These are phyloP conservation scores for Volvox africanus DNA, from an alignment of 139 green algal species.

Conservation along the genomic window DNA sequence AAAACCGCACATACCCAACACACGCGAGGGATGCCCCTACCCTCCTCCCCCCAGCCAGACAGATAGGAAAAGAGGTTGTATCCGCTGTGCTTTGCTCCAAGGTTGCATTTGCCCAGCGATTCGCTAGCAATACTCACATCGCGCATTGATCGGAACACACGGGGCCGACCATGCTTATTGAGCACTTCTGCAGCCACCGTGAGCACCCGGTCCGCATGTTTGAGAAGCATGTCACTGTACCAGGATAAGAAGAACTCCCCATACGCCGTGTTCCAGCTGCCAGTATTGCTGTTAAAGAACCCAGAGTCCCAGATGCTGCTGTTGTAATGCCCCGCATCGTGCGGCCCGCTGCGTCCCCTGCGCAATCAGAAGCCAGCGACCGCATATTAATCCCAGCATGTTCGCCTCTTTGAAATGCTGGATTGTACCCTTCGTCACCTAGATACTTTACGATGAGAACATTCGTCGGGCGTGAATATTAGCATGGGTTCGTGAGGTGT, in stretches of 20 bases:
- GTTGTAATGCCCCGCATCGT: slow-evolving; percentile 97
- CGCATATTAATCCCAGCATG: background rate
- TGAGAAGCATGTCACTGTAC: slow-evolving; percentile 90
- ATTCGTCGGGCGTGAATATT: no score
- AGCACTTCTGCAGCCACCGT: slow-evolving; percentile 70
- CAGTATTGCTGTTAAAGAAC: slow-evolving; percentile 90
- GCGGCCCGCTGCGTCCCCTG: slow-evolving; percentile 89
- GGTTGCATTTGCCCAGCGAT: no score
- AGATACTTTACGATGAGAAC: no score
- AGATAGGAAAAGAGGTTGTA: no score
- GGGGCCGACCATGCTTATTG: slow-evolving; percentile 72
- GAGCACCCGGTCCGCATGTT: slow-evolving; percentile 91
- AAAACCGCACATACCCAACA: no score
- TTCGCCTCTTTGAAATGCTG: background rate
- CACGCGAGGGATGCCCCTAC: no score
- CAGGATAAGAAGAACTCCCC: slow-evolving; percentile 95
- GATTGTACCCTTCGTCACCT: background rate
- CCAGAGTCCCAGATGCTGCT: slow-evolving; percentile 87
- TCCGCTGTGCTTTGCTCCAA: no score
- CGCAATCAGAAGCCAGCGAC: background rate
- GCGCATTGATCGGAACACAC: slow-evolving; percentile 67
- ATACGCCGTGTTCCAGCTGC: slow-evolving; percentile 92
- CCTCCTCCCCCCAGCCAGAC: no score
- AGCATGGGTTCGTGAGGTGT: no score
- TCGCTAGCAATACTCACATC: slow-evolving; percentile 44